Base-by-base conservation (phyloP, 441 rosid genomes). In the Eutrema salsugineum region DNA sequence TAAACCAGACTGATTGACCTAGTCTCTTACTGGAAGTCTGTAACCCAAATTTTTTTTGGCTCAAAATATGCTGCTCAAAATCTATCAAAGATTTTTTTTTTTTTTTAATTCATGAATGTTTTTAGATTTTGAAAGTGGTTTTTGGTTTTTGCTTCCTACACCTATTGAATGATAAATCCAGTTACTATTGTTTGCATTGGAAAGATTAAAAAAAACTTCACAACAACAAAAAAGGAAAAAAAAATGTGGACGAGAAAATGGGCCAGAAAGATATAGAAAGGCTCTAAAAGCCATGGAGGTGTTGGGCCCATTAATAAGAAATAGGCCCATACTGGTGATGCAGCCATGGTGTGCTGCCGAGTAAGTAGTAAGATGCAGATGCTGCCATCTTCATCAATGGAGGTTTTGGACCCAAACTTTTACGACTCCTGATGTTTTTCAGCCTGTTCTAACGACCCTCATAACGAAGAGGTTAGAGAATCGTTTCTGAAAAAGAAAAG, bases 351-450 rank as follows among this genome's bases (percentile, higher is more conserved):
- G 57, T 62, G 68, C 28, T n/a, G 16, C 60, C 51, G 30, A 70
- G 67, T 49, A 60, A 9, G 48, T 14, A 66, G 6, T n/a, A n/a
- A n/a, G n/a, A n/a, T n/a, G n/a, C n/a, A 46, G 40, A 42, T 47
- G 61, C 77, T 55, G 60, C 35, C 61, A 28, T 66, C 66, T 66
- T 66, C 58, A 39, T 28, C 58, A 38, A 46, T 63, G 49, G 40
- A 36, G 50, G 58, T 44, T 55, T 55, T 58, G 24, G 47, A 62
- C 49, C 22, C 33, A 39, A 73, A 54, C 60, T 48, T 35, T 19
- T 28, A 38, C 15, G 56, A 67, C 43, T 67, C 51, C 68, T 68
- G 36, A 74, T 44, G 35, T 17, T 53, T 19, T 4, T 17, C 73
- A n/a, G 19, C 17, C 1, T 5, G 47, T 38, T 39, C 43, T 57